Base-by-base conservation (phyloP, 2,329 filamentous ascomycete species). In the Chaetomium strumarium region DNA sequence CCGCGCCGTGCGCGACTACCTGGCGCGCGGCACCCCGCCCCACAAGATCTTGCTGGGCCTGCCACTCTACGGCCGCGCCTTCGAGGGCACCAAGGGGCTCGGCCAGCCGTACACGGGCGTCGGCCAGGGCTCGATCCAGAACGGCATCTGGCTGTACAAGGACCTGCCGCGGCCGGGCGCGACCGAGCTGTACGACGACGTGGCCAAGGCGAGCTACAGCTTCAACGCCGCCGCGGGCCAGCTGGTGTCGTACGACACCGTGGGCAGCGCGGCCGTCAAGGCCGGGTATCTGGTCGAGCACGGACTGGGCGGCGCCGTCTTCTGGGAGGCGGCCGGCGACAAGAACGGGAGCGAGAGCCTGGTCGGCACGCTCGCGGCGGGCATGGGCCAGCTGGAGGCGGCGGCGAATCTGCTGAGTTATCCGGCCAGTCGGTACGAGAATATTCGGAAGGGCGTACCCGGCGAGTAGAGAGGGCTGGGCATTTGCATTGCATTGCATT, bases 251-350 rank as follows among this genome's bases (percentile, higher is more conserved):
- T 93, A 88, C 62, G 84, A 87, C 61, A 86, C 78, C 4, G 72
- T 80, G 0, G 66, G 70, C 31, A 81, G 84, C 57, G 80, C 79
- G 0, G 66, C 65, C 29, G 64, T 71, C 58, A 95, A 93, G 72
- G 78, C 78, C 0, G 65, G 72, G 9, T 93, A 85, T 63, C 75
- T 93, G 58, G 70, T 73, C 59, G 62, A 71, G 19, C 73, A 75
- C 49, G 72, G 78, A 0, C 76, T 95, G 1, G 88, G 86, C 1
- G 89, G 89, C 12, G 84, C 80, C 0, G 88, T 93, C 75, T 95
- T 86, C 78, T 95, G 89, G 89, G 88, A 95, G 68, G 84, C 81
- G 10, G 86, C 81, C 58, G 84, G 81, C 12, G 89, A 95, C 62
- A 72, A 67, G 58, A 60, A 56, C 0, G 77, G 73, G 31, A 63